Conservation (phyloP, 805 yeast species). For the Lachancea kluyveri region DNA sequence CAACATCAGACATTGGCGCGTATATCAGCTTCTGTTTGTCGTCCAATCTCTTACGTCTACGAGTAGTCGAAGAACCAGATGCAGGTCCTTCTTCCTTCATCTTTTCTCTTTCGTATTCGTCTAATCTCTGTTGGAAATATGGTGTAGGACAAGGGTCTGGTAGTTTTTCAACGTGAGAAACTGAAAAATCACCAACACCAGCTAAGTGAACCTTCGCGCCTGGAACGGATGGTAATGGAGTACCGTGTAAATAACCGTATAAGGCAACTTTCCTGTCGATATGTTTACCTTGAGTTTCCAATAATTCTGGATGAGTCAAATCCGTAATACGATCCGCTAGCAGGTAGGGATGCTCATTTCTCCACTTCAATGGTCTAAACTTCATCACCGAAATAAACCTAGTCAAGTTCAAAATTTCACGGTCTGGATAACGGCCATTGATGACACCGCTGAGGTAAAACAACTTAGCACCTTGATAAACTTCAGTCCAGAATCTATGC, state of each 20-base stretch:
- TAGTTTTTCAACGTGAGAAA: conserved; percentile 72
- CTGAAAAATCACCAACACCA: conserved; percentile 87
- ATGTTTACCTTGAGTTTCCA: conserved; percentile 67
- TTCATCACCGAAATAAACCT: conserved; percentile 96
- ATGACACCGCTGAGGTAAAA: conserved; percentile 92
- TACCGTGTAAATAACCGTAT: conserved; percentile 93
- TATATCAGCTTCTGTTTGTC: conserved; percentile 91
- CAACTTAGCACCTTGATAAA: conserved; percentile 94
- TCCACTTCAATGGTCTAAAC: conserved; percentile 98
- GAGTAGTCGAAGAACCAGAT: conserved; percentile 50
- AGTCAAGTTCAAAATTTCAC: conserved; percentile 87
- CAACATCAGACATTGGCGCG: conserved; percentile 99
- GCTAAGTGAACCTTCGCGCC: conserved; percentile 85
- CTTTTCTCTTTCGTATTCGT: conserved; percentile 71
- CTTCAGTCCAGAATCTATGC: conserved; percentile 98
- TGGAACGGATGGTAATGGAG: conserved; percentile 58
- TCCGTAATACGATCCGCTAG: conserved; percentile 90
- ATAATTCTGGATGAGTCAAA: conserved; percentile 81
- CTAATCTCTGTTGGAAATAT: conserved; percentile 75
- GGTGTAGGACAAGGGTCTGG: conserved; percentile 99
- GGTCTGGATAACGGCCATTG: conserved; percentile 95
- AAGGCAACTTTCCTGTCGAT: conserved; percentile 84
- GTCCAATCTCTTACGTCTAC: conserved; percentile 86
- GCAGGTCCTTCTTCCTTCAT: conserved; percentile 62
- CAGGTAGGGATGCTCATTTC: conserved; percentile 95